Base-by-base conservation (phyloP, 2,329 filamentous ascomycete species). In the Botrytis fragariae region DNA sequence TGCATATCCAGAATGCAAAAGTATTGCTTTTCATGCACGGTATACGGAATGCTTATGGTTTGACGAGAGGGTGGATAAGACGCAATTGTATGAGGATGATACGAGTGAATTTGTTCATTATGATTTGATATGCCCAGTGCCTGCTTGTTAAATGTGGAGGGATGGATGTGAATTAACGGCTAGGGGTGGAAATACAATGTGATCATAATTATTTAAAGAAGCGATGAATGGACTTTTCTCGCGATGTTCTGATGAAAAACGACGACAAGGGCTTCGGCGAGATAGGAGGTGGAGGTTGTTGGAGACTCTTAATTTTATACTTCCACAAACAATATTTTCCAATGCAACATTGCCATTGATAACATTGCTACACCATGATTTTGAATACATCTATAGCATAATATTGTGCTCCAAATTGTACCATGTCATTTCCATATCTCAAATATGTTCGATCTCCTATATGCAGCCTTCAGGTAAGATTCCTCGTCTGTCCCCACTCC, bases 21-120 rank as follows among this genome's bases (percentile, higher is more conserved):
- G 71, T 39, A 69, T 72, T 6, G 63, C 62, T 20, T 72, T 60
- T 61, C 39, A 72, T 32, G 62, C 54, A 4, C 16, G 32, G 16
- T 72, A 72, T 39, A 39, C 29, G 12, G 71, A 72, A 42, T 72
- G 71, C 51, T 68, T 72, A 54, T 72, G 62, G 62, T 72, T 37
- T 42, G 32, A 72, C 39, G 35, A 42, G 32, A 32, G 9, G 35
- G 71, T 72, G 3, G 42, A 42, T 29, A 42, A 39, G 51, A 72
- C 71, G 42, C 71, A 69, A 37, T 42, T 72, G 51, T 72, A 69
- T 69, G n/a, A 48, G 25, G 63, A 69, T 69, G 51, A 48, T 37
- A 39, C 22, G 16, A 72, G 71, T 59, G 71, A 48, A 48, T 69
- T 72, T n/a, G 51, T 69, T 42, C 71, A 72, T 61, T 72, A 68